These are phyloP conservation scores for Pichia sp. DNA, from an alignment of 1,139 yeast species.

Conservation along the genomic window DNA sequence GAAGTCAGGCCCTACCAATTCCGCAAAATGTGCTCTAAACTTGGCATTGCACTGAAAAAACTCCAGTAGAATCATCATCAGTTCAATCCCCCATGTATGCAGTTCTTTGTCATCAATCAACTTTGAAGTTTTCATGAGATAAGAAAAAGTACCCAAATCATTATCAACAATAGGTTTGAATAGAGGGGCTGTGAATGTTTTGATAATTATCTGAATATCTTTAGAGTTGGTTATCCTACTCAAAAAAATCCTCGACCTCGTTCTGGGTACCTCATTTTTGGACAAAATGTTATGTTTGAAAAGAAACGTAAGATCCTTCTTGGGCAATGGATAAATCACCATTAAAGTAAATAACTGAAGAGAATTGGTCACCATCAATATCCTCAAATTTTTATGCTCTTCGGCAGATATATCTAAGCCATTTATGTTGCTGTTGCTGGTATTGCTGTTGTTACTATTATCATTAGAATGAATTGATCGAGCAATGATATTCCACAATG, in stretches of 20 bases:
- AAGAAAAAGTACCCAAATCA: slow-evolving; percentile 23
- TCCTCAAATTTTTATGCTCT: slow-evolving; percentile 45
- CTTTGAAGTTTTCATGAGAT: slow-evolving; percentile 28
- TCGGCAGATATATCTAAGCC: slow-evolving; percentile 32
- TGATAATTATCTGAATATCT: slow-evolving; percentile 48
- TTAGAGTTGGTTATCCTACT: slow-evolving; percentile 51
- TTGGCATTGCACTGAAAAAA: slow-evolving; percentile 64
- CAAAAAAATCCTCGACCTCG: slow-evolving; percentile 49
- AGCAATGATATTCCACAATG: slow-evolving; percentile 56
- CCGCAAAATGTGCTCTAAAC: slow-evolving; percentile 46
- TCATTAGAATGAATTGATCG: slow-evolving; percentile 36
- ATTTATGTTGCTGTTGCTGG: slow-evolving; percentile 23
- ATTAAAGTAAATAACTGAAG: slow-evolving; percentile 61
- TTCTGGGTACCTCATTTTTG: slow-evolving; percentile 35
- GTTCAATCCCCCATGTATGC: slow-evolving; percentile 52
- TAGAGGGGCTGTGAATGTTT: slow-evolving; percentile 46
- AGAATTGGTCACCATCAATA: slow-evolving; percentile 52
- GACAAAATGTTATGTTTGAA: slow-evolving; percentile 30
- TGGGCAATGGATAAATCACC: slow-evolving; percentile 63
- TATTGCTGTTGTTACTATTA: slow-evolving; percentile 4
- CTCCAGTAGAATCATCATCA: slow-evolving; percentile 69
- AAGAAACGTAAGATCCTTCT: slow-evolving; percentile 44
- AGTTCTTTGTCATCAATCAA: slow-evolving; percentile 33
- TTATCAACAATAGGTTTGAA: slow-evolving; percentile 37
- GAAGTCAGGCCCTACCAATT: slow-evolving; percentile 49